Evolutionary conservation across 495 filamentous ascomycete species (phyloP).

Genomic region (Tuber magnatum): DNA sequence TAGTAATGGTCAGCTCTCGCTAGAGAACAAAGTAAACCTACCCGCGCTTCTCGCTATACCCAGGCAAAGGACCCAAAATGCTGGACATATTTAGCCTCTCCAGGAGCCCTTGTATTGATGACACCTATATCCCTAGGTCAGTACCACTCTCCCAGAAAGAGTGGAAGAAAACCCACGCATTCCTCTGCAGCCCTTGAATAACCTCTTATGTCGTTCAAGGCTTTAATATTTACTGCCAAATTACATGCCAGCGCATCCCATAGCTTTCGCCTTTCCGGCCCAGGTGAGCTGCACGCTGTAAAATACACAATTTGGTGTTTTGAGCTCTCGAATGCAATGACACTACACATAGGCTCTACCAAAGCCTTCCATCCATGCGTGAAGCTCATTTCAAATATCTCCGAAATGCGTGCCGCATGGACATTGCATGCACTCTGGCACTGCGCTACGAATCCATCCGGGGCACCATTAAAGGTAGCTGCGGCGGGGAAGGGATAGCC

Average conservation of each 20-base stretch:
- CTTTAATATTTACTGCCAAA: neutral
- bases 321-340: neutral
- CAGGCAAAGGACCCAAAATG: neutral
- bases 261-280: neutral
- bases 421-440: neutral
- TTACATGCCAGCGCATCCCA: neutral
- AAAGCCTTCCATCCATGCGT: neutral
- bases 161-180: neutral
- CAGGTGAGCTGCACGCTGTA: neutral
- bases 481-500: neutral
- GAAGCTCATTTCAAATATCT: slow-evolving; percentile 5
- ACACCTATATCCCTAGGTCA: neutral
- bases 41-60: neutral
- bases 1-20: neutral
- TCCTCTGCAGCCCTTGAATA: slow-evolving; percentile 1
- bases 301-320: slow-evolving; percentile 2
- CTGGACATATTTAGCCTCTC: neutral
- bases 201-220: neutral
- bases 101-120: neutral
- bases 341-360: neutral
- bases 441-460: neutral
- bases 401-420: neutral
- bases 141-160: neutral
- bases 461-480: neutral
- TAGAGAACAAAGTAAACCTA: neutral